phyloP scores from a whole-genome alignment of 2,329 filamentous ascomycete genomes.

The Fusarium continuum region DNA sequence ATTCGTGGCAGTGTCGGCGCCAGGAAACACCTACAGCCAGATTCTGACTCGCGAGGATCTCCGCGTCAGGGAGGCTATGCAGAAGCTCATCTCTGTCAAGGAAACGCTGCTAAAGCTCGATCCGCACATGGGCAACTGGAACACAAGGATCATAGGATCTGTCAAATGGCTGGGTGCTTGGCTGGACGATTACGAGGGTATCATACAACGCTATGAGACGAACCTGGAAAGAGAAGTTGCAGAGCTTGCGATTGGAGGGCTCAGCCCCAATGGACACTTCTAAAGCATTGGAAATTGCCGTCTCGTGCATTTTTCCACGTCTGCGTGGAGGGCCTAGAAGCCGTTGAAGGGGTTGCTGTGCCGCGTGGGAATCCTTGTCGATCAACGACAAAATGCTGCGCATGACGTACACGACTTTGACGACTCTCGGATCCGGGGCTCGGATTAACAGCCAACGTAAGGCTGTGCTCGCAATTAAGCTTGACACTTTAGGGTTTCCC shows the following conservation, averaged over 20 bases:
- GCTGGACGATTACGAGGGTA: constrained; percentile 27
- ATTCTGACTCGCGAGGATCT: constrained; percentile 1
- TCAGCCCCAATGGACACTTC: constrained; percentile 27
- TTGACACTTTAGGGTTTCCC: constrained; percentile 8
- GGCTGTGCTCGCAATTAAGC: constrained; percentile 28
- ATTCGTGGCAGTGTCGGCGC: constrained; percentile 28
- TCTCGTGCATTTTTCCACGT: background rate
- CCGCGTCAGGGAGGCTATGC: constrained; percentile 17
- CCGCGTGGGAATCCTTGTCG: background rate
- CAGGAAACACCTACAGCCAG: constrained; percentile 23
- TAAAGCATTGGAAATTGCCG: too few relatives aligned
- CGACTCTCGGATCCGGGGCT: constrained; percentile 12
- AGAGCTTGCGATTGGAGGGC: constrained; percentile 20
- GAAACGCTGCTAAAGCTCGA: constrained; percentile 17
- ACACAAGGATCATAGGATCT: constrained; percentile 30
- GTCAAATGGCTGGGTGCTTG: constrained; percentile 24
- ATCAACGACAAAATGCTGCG: background rate
- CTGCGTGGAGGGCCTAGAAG: constrained; percentile 10
- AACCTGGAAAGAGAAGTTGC: constrained; percentile 26
- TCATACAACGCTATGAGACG: constrained; percentile 23
- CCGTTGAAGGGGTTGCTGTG: background rate
- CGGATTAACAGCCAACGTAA: background rate
- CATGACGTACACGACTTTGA: constrained; percentile 35
- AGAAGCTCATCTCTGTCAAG: constrained; percentile 14
- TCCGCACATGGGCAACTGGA: constrained; percentile 30